Evolutionary conservation across 768 basidiomycete genomes (phyloP).

Genomic region (Chalciporus pseudorubinellus): DNA sequence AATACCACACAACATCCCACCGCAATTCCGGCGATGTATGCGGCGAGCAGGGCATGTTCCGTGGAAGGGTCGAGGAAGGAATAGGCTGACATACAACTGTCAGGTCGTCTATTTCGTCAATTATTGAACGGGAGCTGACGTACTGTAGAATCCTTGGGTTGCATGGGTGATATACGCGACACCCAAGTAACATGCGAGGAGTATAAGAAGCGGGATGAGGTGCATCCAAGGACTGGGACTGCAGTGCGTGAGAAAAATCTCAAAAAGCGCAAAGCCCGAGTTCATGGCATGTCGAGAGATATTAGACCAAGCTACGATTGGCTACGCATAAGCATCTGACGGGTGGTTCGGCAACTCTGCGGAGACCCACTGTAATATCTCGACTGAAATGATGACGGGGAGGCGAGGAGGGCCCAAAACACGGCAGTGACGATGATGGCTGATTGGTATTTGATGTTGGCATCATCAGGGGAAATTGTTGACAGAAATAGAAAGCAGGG

Average conservation of each 20-base stretch:
- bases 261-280: conserved; percentile 51
- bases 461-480: neutral
- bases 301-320: conserved; percentile 52
- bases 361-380: conserved; percentile 37
- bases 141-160: conserved; percentile 65
- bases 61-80: conserved; percentile 56
- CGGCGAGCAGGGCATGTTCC: conserved; percentile 46
- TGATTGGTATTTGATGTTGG: too few species aligned
- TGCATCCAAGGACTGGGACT: conserved; percentile 53
- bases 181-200: conserved; percentile 57
- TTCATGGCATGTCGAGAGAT: conserved; percentile 64
- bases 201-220: conserved; percentile 44
- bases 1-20: conserved; percentile 54
- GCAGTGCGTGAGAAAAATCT: conserved; percentile 53
- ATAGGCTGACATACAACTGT: conserved; percentile 46
- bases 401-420: conserved; percentile 56
- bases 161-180: conserved; percentile 66
- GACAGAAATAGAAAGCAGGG: neutral
- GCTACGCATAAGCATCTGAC: neutral
- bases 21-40: conserved; percentile 61
- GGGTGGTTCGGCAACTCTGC: neutral
- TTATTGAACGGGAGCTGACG: conserved; percentile 22
- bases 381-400: conserved; percentile 40
- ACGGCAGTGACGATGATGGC: conserved; percentile 65
- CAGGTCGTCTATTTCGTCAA: neutral